Conservation (phyloP, 306 rosid species). For the Quercus wislizeni region DNA sequence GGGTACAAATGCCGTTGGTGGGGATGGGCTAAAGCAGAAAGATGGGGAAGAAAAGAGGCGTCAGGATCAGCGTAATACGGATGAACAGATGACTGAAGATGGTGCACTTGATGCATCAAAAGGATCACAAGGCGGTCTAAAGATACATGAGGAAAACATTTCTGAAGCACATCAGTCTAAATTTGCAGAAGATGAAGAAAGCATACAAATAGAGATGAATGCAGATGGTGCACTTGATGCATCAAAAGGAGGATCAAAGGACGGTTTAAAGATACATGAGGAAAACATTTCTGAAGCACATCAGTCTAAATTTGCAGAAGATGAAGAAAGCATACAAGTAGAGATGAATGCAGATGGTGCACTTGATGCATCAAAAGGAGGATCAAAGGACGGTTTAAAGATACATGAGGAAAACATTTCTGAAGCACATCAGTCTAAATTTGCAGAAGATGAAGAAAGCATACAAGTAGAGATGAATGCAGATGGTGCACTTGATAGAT, state of each 20-base stretch:
- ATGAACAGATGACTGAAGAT: slow-evolving; percentile 1
- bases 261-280: too few species aligned
- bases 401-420: slow-evolving; percentile 12
- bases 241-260: neutral
- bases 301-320: slow-evolving; percentile 5
- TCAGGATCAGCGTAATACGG: slow-evolving; percentile 15
- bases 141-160: neutral
- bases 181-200: neutral
- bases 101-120: slow-evolving; percentile 17
- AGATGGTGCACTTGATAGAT: slow-evolving; percentile 13
- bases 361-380: slow-evolving; percentile 12
- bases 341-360: slow-evolving; percentile 16
- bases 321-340: neutral
- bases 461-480: slow-evolving; percentile 13
- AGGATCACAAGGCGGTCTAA: neutral
- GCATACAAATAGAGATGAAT: slow-evolving; percentile 11
- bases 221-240: slow-evolving; percentile 9
- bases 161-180: slow-evolving; percentile 10
- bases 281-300: slow-evolving; percentile 5
- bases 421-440: slow-evolving; percentile 5
- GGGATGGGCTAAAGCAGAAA: neutral
- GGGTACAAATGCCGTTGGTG: neutral
- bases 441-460: neutral
- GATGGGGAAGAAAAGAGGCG: slow-evolving; percentile 1
- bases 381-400: slow-evolving; percentile 13